Evolutionary conservation across 768 basidiomycete species (phyloP).

Genomic region (Boletus barrowsii): DNA sequence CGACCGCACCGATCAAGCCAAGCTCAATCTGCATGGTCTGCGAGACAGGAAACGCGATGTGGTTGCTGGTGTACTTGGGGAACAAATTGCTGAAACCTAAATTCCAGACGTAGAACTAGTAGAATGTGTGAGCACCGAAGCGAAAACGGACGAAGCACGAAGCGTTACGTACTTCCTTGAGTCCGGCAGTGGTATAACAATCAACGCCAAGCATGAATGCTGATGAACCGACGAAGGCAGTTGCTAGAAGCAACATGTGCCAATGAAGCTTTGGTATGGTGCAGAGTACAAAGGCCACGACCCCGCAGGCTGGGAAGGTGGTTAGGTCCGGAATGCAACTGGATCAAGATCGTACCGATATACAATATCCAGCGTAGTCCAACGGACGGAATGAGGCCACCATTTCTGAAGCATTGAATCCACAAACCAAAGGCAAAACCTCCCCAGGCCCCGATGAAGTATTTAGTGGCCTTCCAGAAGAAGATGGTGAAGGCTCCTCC

Average conservation of each 20-base stretch:
- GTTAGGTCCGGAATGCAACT: slow-evolving; percentile 13
- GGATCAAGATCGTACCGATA: slow-evolving; percentile 53
- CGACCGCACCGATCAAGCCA: slow-evolving; percentile 79
- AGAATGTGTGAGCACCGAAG: slow-evolving; percentile 12
- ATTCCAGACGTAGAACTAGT: slow-evolving; percentile 93
- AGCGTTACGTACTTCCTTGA: slow-evolving; percentile 73
- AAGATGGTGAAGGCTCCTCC: slow-evolving; percentile 87
- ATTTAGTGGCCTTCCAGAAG: slow-evolving; percentile 88
- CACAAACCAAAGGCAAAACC: slow-evolving; percentile 87
- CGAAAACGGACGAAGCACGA: background rate
- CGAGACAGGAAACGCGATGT: slow-evolving; percentile 76
- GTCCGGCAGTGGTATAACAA: slow-evolving; percentile 85
- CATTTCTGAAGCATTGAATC: slow-evolving; percentile 80
- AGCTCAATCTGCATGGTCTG: slow-evolving; percentile 94
- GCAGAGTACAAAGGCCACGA: slow-evolving; percentile 77
- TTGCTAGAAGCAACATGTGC: slow-evolving; percentile 81
- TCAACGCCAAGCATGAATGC: slow-evolving; percentile 92
- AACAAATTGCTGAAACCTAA: slow-evolving; percentile 82
- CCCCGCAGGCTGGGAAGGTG: slow-evolving; percentile 53
- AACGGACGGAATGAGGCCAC: slow-evolving; percentile 74
- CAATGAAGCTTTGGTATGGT: slow-evolving; percentile 86
- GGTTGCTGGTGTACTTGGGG: slow-evolving; percentile 64
- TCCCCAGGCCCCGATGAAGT: slow-evolving; percentile 57
- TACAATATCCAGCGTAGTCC: slow-evolving; percentile 88
- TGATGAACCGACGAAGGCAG: slow-evolving; percentile 86